Evolutionary conservation across 805 yeast species (phyloP).

Genomic region (Starmerella potacharoeniae): DNA sequence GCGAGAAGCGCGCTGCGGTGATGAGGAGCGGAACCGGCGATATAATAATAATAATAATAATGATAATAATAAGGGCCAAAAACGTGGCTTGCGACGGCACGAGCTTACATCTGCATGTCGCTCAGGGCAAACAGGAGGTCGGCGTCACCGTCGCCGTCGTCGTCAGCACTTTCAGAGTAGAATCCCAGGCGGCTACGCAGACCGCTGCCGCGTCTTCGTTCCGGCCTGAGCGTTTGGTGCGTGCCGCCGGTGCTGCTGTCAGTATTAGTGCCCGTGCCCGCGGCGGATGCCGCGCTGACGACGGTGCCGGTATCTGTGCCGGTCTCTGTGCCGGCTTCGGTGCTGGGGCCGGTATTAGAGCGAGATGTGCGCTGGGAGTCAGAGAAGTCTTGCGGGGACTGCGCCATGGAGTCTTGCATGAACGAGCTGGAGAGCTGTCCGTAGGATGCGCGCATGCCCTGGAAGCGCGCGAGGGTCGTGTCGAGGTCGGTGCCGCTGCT

Average conservation of each 20-base stretch:
- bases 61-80: too few relatives aligned
- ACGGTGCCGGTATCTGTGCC: neutral
- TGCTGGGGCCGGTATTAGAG: too few relatives aligned
- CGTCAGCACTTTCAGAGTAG: conserved; percentile 16
- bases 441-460: conserved; percentile 27
- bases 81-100: too few relatives aligned
- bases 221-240: conserved; percentile 12
- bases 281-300: neutral
- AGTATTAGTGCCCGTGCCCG: conserved; percentile 8
- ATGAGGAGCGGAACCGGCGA: neutral
- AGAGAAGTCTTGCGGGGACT: conserved; percentile 8
- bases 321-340: too few relatives aligned
- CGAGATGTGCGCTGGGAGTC: neutral
- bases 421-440: conserved; percentile 29
- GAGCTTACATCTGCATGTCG: conserved; percentile 17
- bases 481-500: conserved; percentile 10
- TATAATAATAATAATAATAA: too few relatives aligned
- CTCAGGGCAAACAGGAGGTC: conserved; percentile 24
- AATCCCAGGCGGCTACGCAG: conserved; percentile 21
- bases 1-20: neutral
- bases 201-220: conserved; percentile 11
- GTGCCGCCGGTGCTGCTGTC: neutral
- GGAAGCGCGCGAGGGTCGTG: conserved; percentile 28
- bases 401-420: conserved; percentile 4
- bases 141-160: conserved; percentile 15